A percentile compares a stretch with the other conserved stretches of the same genome.
Conservation (phyloP, 495 filamentous ascomycete genomes). For the Penicillium longicatenatum region DNA sequence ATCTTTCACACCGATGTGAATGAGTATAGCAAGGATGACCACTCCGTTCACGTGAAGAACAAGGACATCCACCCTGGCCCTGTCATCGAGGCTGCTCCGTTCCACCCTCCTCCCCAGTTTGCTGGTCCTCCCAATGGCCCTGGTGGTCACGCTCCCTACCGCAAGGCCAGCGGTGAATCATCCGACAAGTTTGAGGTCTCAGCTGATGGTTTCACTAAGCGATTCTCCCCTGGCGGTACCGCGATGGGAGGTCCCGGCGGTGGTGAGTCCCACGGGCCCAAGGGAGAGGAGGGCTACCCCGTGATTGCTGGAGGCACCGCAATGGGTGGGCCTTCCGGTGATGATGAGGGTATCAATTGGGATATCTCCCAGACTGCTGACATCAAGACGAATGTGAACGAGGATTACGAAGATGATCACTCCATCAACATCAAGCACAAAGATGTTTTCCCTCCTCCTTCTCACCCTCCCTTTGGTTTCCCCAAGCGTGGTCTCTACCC, state of each 20-base stretch:
- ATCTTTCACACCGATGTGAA: slow-evolving; percentile 27
- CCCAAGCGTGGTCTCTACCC: slow-evolving; percentile 18
- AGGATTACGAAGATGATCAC: slow-evolving; percentile 26
- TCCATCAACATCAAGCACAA: slow-evolving; percentile 23
- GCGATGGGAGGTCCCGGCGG: slow-evolving; percentile 29
- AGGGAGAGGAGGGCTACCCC: neutral
- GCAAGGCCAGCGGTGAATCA: neutral
- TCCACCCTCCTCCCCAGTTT: neutral
- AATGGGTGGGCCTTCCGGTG: slow-evolving; percentile 25
- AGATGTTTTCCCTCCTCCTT: slow-evolving; percentile 14
- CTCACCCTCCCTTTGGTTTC: slow-evolving; percentile 4
- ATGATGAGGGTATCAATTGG: slow-evolving; percentile 22
- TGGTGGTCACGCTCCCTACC: neutral
- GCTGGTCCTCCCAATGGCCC: slow-evolving; percentile 20
- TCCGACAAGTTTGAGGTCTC: slow-evolving; percentile 14
- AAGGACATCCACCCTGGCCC: slow-evolving; percentile 20
- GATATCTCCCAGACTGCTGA: slow-evolving; percentile 16
- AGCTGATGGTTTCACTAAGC: slow-evolving; percentile 18
- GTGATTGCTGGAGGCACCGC: slow-evolving; percentile 19
- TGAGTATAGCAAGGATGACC: slow-evolving; percentile 33
- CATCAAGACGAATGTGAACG: slow-evolving; percentile 20
- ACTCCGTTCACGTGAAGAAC: slow-evolving; percentile 29
- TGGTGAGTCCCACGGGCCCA: slow-evolving; percentile 17
- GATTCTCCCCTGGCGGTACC: slow-evolving; percentile 20
- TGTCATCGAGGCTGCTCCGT: neutral